These are phyloP conservation scores for Pharnaceum exiguum DNA, from an alignment of 148 eudicot species.

Conservation along the genomic window DNA sequence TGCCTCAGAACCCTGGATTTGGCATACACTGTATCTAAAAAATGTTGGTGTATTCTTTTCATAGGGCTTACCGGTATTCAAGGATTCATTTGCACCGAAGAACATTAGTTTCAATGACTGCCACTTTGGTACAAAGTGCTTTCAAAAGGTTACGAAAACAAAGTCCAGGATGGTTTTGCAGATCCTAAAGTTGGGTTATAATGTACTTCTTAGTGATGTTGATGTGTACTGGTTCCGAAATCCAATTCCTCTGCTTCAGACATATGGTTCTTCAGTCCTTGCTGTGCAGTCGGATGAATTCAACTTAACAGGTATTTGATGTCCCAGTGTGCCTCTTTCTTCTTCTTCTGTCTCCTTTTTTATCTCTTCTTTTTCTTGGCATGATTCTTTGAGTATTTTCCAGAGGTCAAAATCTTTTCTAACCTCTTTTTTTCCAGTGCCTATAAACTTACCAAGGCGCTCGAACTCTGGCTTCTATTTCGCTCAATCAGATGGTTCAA, in stretches of 20 bases:
- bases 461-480: slow-evolving; percentile 95
- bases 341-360: background rate
- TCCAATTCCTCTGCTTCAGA: slow-evolving; percentile 64
- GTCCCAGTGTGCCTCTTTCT: background rate
- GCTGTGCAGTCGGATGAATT: slow-evolving; percentile 90
- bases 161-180: slow-evolving; percentile 83
- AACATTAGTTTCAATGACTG: slow-evolving; percentile 86
- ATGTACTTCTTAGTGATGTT: slow-evolving; percentile 84
- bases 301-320: slow-evolving; percentile 55
- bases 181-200: slow-evolving; percentile 74
- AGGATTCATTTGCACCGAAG: slow-evolving; percentile 58
- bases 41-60: background rate
- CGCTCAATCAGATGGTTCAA: slow-evolving; percentile 64
- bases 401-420: background rate
- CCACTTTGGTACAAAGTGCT: slow-evolving; percentile 90
- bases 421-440: slow-evolving; percentile 44
- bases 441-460: slow-evolving; percentile 85
- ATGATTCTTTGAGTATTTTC: background rate
- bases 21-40: background rate
- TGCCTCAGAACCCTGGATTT: background rate
- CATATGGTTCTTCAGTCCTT: slow-evolving; percentile 72
- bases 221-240: slow-evolving; percentile 95
- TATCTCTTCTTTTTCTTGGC: background rate
- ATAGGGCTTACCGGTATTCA: slow-evolving; percentile 84
- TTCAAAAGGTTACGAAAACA: slow-evolving; percentile 85